A percentile compares a stretch with the other conserved stretches of the same genome.
These are phyloP conservation scores for Kwoniella shivajii DNA, from an alignment of 1,284 basidiomycete genomes.

Conservation along the genomic window DNA sequence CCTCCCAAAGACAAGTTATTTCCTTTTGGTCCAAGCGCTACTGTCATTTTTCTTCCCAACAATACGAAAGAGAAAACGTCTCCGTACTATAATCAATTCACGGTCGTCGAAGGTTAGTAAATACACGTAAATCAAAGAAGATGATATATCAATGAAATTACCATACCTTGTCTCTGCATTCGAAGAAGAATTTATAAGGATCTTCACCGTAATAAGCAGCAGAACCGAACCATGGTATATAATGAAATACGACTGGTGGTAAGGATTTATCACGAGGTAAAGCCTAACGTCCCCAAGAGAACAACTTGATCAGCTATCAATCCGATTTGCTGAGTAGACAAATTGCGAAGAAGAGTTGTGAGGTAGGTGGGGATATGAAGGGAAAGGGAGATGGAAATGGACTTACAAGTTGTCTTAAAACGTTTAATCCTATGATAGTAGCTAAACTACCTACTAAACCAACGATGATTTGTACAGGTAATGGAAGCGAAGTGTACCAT, in stretches of 20 bases:
- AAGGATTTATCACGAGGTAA: slow-evolving; percentile 62
- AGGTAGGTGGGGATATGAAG: background rate
- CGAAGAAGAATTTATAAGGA: slow-evolving; percentile 73
- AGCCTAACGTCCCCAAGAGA: slow-evolving; percentile 52
- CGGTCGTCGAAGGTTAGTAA: background rate
- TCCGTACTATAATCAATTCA: slow-evolving; percentile 63
- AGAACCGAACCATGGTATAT: slow-evolving; percentile 73
- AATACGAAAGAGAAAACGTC: slow-evolving; percentile 93
- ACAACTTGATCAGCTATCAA: background rate
- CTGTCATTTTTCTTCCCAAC: slow-evolving; percentile 85
- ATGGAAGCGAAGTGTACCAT: slow-evolving; percentile 7
- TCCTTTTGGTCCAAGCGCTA: slow-evolving; percentile 87
- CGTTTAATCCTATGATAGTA: slow-evolving; percentile 61
- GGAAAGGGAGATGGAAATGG: background rate
- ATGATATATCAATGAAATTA: background rate
- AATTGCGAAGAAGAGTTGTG: too few relatives aligned
- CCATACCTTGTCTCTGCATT: slow-evolving; percentile 77
- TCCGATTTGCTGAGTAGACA: too few relatives aligned
- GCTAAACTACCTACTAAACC: slow-evolving; percentile 40
- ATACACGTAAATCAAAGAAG: background rate
- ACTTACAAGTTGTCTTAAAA: slow-evolving; percentile 65
- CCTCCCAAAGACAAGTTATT: slow-evolving; percentile 95
- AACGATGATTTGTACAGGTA: slow-evolving; percentile 20
- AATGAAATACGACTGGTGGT: slow-evolving; percentile 78
- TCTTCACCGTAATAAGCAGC: slow-evolving; percentile 77